Base-by-base conservation (phyloP, 495 filamentous ascomycete genomes). In the Thermothielavioides terrestris region DNA sequence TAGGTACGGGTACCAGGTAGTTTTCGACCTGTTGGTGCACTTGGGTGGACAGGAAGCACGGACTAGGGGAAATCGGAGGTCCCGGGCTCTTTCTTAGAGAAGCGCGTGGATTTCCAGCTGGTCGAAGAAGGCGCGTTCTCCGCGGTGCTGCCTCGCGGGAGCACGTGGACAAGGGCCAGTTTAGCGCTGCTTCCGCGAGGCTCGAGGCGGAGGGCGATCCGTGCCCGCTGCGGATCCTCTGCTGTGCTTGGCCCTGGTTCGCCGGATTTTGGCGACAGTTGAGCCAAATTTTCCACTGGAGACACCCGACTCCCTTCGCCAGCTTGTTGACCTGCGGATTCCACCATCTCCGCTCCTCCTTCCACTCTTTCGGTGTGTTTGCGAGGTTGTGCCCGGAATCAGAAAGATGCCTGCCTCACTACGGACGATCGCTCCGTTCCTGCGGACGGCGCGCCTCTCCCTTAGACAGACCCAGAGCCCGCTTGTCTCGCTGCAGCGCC, bases 381-480 rank as follows among this genome's bases (percentile, higher is more conserved):
- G 32, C 55, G 54, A 64, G 52, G n/a, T n/a, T n/a, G n/a, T n/a
- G n/a, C n/a, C n/a, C n/a, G 52, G 51, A 30, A n/a, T 35, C 21
- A 47, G 53, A 71, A 82, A 71, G 55, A 86, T 87, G 83, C 75
- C 80, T 60, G 72, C 71, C 59, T 73, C 84, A 52, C 69, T 80
- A 49, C 75, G 84, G 71, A 77, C 83, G 54, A 58, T 84, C 49
- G 77, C 77, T 65, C 82, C 85, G 55, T 76, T 88, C 57, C 61
- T 87, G 63, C 81, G 83, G 70, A 76, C 80, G 60, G 81, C 81
- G 62, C 77, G 82, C 58, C 68, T 76, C 51, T 77, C 81, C 50
- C 68, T 85, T 60, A 70, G 76, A 68, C 74, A 77, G 55, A 76
- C 77, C 54, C 76, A 78, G 63, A 86, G 81, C 68, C 85, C 83